Percentiles rank a stretch among this genome's conserved stretches.
These are phyloP conservation scores for Elaeis oleifera DNA, from an alignment of 202 grass and related monocot genomes.

Conservation along the genomic window DNA sequence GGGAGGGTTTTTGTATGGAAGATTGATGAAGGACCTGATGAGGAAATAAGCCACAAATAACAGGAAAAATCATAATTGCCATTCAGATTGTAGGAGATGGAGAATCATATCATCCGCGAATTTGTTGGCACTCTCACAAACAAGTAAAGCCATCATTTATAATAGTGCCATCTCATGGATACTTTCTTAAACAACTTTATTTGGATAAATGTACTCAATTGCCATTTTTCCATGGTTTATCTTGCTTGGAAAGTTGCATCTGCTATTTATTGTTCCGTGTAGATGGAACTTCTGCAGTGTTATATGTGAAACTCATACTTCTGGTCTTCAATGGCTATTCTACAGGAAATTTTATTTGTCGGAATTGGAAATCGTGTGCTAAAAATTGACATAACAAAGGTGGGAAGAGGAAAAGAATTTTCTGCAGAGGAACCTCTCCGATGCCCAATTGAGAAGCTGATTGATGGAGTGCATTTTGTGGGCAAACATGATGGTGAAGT, in stretches of 20 bases:
- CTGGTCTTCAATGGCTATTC: neutral
- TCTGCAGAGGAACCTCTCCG: constrained; percentile 56
- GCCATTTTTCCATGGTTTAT: too few relatives aligned
- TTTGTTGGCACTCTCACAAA: constrained; percentile 99
- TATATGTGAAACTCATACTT: too few relatives aligned
- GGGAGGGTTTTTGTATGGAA: constrained; percentile 90
- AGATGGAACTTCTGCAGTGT: too few relatives aligned
- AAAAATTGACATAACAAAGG: constrained; percentile 75
- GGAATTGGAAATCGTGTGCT: constrained; percentile 71
- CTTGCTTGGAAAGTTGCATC: too few relatives aligned
- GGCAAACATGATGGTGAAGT: constrained; percentile 89
- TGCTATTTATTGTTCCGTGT: too few relatives aligned
- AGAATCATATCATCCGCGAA: constrained; percentile 78
- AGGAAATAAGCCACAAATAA: constrained; percentile 81
- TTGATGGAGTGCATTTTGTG: constrained; percentile 62
- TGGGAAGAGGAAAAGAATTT: constrained; percentile 71
- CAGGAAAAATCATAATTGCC: constrained; percentile 68
- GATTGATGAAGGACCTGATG: constrained; percentile 78
- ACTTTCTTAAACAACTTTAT: constrained; percentile 2
- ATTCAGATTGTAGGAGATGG: constrained; percentile 71
- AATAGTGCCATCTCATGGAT: neutral
- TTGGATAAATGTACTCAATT: too few relatives aligned
- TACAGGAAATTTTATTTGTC: constrained; percentile 88
- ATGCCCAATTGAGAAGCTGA: constrained; percentile 55
- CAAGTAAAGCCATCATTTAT: constrained; percentile 48